Evolutionary conservation across 2,329 filamentous ascomycete species (phyloP), one percentile per base, ranked within the genome.

Genomic region (Biscogniauxia sp.): DNA sequence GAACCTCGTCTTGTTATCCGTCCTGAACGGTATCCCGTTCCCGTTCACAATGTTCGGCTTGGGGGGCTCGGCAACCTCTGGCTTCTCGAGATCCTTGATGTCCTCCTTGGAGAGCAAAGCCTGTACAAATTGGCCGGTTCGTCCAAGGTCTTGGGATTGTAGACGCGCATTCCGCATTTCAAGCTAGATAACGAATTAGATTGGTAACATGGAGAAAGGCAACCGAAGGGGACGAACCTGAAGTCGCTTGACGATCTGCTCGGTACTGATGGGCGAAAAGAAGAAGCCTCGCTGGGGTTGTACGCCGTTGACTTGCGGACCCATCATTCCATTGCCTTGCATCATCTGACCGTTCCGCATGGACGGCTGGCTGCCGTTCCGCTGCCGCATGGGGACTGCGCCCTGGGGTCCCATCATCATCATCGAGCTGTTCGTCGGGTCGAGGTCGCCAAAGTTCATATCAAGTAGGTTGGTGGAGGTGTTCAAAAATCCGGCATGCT

Each of bases 101-200:
- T 80, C 83, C 25, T 95, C 90, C 68, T 91, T 88, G 15, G 88
- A 87, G 52, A 97, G 78, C 6, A 98, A 81, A 0, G 88, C 84
- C 61, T 88, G 88, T 65, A 98, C 83, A 70, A 95, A 96, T 58
- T 93, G 88, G 64, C 90, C 87, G 1, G 94, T 93, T 58, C 93
- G 88, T 41, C 87, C 84, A 28, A 99, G 83, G 67, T 98, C 94
- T 69, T 93, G 89, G 2, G 91, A 88, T 73, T 98, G 94, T 64
- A 96, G 86, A 68, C 90, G 90, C 50, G 95, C 94, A 69, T 88
- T 88, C 73, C 93, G 92, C 84, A 98, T 92, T 78, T 99, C 95
- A 70, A 87, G 85, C 93, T 97, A 65, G 8, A 61, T 32, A 71
- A 63, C 3, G 20, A 15, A 62, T 77, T 71, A 72, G 68, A 57